Evolutionary conservation across 345 rosid species (phyloP), one percentile per base, ranked within the genome.

Genomic region (Salix exigua): DNA sequence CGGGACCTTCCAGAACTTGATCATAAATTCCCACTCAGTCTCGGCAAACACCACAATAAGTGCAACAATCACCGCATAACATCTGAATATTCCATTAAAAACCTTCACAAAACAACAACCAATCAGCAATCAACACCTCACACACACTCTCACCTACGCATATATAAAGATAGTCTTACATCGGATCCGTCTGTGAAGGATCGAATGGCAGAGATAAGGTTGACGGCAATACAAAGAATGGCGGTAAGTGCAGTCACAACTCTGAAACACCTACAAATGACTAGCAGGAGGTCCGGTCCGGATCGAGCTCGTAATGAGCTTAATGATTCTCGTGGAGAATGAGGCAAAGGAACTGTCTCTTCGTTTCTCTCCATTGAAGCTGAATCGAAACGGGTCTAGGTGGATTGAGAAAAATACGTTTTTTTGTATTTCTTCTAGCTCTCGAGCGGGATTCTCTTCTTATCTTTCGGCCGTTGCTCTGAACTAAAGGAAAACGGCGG

Each of bases 41-140:
- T 96, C 99, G 0, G 87, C 98, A 1, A 96, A 66, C 73, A 90
- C 91, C 72, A 90, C 97, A 50, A 94, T 81, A 60, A 76, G 71
- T 66, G 92, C 94, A 61, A 92, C 85, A 81, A 88, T 66, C 81
- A 94, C 95, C 19, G 97, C 97, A 50, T 93, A 96, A 75, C 98
- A 92, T 81, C 98, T 87, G 75, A 96, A 96, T 61, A 96, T 89
- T 53, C 99, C 99, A 79, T 93, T 92, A 73, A 96, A 96, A 73
- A 93, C 62, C 98, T 96, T 72, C 77, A 76, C 44, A 1, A 33
- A 37, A n/a, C 53, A 82, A 63, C 31, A 58, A 26, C 26, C 23
- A 42, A 37, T 42, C 65, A 71, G 17, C n/a, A 13, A 48, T 33
- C 48, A 26, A 4, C 40, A 33, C 12, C n/a, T 66, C 63, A 25